Conservation (phyloP, 768 basidiomycete species). For the Neoboletus subvelutipes region DNA sequence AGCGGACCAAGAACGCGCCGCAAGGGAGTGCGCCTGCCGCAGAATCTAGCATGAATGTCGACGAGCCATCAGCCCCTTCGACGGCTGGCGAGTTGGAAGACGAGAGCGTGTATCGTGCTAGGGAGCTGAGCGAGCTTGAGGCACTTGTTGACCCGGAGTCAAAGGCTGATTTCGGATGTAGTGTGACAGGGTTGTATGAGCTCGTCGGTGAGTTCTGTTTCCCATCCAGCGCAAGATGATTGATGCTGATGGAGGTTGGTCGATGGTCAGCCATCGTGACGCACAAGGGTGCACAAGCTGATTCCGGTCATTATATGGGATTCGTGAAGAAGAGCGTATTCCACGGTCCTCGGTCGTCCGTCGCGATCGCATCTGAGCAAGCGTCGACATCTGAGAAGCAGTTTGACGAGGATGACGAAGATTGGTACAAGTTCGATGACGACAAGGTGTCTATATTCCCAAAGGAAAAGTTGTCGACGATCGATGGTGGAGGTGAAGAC, state of each 20-base stretch:
- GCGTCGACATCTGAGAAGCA: constrained; percentile 16
- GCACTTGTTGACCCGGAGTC: constrained; percentile 61
- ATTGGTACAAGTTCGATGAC: constrained; percentile 97
- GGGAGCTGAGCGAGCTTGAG: constrained; percentile 66
- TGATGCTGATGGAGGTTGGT: background rate
- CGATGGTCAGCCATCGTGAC: constrained; percentile 79
- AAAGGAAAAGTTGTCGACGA: constrained; percentile 74
- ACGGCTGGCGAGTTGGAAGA: constrained; percentile 47
- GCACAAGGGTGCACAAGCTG: constrained; percentile 94
- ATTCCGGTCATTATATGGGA: constrained; percentile 94
- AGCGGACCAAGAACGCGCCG: constrained; percentile 55
- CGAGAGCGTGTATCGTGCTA: constrained; percentile 60
- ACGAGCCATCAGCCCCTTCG: constrained; percentile 38
- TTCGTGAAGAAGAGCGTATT: constrained; percentile 82
- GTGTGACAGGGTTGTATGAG: constrained; percentile 83
- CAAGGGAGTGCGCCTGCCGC: constrained; percentile 14
- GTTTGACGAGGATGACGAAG: constrained; percentile 61
- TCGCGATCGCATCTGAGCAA: constrained; percentile 2
- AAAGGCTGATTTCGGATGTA: constrained; percentile 69
- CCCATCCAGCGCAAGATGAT: background rate
- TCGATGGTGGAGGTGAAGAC: constrained; percentile 93
- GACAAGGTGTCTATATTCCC: constrained; percentile 89
- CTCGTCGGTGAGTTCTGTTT: constrained; percentile 66
- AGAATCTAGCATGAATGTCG: constrained; percentile 42
- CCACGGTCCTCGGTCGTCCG: constrained; percentile 34